Evolutionary conservation across 306 rosid genomes (phyloP).

Genomic region (Lupinus albus): DNA sequence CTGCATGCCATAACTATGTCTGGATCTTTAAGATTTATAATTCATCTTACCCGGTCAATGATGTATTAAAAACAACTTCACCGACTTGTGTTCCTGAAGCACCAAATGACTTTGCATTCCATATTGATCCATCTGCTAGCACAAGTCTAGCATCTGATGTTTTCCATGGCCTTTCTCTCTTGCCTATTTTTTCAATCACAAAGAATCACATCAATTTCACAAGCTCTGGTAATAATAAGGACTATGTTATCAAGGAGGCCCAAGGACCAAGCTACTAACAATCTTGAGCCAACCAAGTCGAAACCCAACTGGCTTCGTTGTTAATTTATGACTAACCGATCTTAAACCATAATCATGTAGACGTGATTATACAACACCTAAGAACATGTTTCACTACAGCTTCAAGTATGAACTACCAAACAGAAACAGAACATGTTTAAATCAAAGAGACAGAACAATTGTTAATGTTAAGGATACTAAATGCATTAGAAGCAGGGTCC

Average conservation of each 20-base stretch:
- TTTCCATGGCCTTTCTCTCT: constrained; percentile 86
- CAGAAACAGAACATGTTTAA: background rate
- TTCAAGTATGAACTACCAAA: background rate
- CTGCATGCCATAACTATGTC: background rate
- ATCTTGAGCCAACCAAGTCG: too few species aligned
- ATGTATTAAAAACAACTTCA: constrained; percentile 94
- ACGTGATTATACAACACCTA: too few species aligned
- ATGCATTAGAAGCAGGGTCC: background rate
- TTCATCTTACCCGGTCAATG: constrained; percentile 78
- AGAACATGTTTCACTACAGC: background rate
- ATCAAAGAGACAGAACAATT: background rate
- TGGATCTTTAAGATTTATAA: background rate
- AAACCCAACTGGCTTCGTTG: too few species aligned
- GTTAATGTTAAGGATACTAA: background rate
- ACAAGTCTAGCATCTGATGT: constrained; percentile 84
- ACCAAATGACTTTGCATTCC: constrained; percentile 95
- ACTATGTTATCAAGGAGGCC: background rate
- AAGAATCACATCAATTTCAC: constrained; percentile 17
- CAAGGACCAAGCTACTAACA: too few species aligned
- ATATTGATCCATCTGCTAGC: constrained; percentile 91
- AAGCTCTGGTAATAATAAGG: background rate
- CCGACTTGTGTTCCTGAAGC: constrained; percentile 98
- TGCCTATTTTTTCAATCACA: constrained; percentile 46
- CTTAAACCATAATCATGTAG: too few species aligned
- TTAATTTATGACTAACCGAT: too few species aligned